phyloP scores from a whole-genome alignment of 306 rosid genomes.

The Benincasa hispida region DNA sequence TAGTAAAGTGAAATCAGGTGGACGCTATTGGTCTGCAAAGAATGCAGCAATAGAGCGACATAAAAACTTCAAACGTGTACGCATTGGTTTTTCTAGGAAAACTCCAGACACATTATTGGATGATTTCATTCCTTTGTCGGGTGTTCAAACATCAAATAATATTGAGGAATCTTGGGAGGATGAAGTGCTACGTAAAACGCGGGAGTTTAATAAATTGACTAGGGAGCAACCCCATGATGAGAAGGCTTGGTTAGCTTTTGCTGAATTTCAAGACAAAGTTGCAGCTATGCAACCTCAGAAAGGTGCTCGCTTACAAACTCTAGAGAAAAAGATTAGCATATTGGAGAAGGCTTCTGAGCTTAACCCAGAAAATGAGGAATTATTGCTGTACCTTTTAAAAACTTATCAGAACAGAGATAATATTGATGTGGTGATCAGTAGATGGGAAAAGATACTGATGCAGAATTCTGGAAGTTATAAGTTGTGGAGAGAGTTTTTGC shows the following conservation, averaged over 20 bases:
- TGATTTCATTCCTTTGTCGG: conserved; percentile 63
- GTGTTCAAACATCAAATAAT: conserved; percentile 27
- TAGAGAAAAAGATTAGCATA: conserved; percentile 91
- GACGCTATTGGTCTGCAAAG: conserved; percentile 92
- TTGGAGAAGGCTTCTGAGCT: conserved; percentile 85
- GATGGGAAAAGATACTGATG: conserved; percentile 84
- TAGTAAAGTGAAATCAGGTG: conserved; percentile 50
- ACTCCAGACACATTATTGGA: conserved; percentile 18
- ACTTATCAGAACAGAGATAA: conserved; percentile 68
- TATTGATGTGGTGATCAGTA: conserved; percentile 57
- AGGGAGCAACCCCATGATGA: conserved; percentile 84
- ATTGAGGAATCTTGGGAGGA: conserved; percentile 97
- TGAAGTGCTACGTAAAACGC: conserved; percentile 61
- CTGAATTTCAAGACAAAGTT: conserved; percentile 82
- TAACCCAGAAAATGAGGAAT: conserved; percentile 70
- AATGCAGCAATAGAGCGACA: conserved; percentile 71
- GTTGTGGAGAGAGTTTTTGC: conserved; percentile 86
- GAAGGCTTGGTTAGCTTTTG: conserved; percentile 67
- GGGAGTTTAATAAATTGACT: conserved; percentile 71
- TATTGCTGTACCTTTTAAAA: conserved; percentile 70
- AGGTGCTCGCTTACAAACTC: conserved; percentile 91
- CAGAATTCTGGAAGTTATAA: conserved; percentile 57
- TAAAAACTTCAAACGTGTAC: conserved; percentile 65
- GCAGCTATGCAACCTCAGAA: conserved; percentile 80
- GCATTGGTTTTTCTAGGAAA: conserved; percentile 35